These are phyloP conservation scores for Mycosphaerella sp. DNA, from an alignment of 2,329 filamentous ascomycete species.

Conservation along the genomic window DNA sequence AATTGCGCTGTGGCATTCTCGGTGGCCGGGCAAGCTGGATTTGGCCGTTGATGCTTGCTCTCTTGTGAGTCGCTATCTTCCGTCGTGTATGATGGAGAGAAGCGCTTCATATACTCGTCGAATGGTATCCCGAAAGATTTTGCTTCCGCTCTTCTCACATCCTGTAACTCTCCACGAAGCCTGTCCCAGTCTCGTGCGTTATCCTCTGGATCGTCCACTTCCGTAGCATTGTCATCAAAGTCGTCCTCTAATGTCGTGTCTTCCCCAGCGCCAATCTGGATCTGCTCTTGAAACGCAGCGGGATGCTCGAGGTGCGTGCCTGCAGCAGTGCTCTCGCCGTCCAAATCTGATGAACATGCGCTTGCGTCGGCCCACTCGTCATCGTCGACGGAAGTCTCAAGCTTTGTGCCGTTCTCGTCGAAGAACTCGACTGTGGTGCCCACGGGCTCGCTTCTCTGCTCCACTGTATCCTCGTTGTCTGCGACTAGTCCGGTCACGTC, in stretches of 20 bases:
- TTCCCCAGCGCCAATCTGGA: background rate
- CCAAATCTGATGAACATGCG: background rate
- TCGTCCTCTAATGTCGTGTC: background rate
- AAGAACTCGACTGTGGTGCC: constrained; percentile 25
- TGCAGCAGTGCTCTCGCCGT: background rate
- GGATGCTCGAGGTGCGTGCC: background rate
- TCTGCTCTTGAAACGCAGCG: background rate
- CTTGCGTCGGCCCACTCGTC: constrained; percentile 27
- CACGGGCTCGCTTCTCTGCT: constrained; percentile 14
- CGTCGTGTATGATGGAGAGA: background rate
- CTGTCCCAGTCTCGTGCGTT: constrained; percentile 4
- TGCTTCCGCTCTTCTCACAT: constrained; percentile 4
- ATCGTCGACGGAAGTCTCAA: constrained; percentile 17
- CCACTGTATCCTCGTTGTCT: background rate
- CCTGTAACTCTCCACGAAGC: constrained; percentile 6
- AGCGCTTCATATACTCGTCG: constrained; percentile 6
- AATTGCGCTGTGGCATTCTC: background rate
- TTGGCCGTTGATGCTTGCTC: background rate
- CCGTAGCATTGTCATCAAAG: constrained; percentile 9
- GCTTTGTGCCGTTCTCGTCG: constrained; percentile 23
- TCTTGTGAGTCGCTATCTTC: background rate
- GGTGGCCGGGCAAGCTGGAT: background rate
- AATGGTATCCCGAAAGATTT: constrained; percentile 6
- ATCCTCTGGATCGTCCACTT: constrained; percentile 20
- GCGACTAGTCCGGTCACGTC: constrained; percentile 4